These are phyloP conservation scores for Pleurotus tuber-regium DNA, from an alignment of 768 basidiomycete species.

Conservation along the genomic window DNA sequence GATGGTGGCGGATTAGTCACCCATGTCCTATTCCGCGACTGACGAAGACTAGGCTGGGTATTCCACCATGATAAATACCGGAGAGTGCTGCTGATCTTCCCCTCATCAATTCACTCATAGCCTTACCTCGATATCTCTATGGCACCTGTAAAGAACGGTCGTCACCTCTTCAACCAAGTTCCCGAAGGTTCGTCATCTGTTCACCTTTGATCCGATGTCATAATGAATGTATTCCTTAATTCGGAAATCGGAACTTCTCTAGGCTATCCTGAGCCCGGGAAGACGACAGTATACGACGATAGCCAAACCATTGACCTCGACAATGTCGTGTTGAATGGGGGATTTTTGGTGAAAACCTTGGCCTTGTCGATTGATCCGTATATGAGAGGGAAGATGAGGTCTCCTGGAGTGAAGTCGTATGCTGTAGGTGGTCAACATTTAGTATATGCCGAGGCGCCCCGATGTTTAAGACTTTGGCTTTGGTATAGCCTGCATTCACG, in stretches of 20 bases:
- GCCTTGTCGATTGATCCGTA: constrained; percentile 46
- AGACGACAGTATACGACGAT: constrained; percentile 36
- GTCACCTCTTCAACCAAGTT: constrained; percentile 8
- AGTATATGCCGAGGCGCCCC: background rate
- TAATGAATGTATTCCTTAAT: background rate
- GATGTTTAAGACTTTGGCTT: background rate
- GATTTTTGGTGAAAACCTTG: constrained; percentile 41
- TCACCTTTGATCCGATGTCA: background rate
- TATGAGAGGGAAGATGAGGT: constrained; percentile 35
- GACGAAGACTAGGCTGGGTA: too few species aligned
- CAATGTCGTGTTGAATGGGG: constrained; percentile 32
- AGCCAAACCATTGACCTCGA: constrained; percentile 43
- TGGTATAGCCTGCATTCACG: constrained; percentile 11
- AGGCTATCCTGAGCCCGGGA: constrained; percentile 32
- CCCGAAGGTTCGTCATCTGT: background rate
- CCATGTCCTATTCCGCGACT: too few species aligned
- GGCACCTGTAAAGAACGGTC: background rate
- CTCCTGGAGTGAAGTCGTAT: constrained; percentile 19
- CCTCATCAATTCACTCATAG: too few species aligned
- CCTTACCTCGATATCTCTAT: too few species aligned
- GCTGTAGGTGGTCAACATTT: constrained; percentile 1
- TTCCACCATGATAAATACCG: too few species aligned
- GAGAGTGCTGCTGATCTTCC: too few species aligned
- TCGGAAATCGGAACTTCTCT: background rate
- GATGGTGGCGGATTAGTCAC: too few species aligned